phyloP scores from a whole-genome alignment of 108 stramenopile genomes.

The Aurantiochytrium sp. region DNA sequence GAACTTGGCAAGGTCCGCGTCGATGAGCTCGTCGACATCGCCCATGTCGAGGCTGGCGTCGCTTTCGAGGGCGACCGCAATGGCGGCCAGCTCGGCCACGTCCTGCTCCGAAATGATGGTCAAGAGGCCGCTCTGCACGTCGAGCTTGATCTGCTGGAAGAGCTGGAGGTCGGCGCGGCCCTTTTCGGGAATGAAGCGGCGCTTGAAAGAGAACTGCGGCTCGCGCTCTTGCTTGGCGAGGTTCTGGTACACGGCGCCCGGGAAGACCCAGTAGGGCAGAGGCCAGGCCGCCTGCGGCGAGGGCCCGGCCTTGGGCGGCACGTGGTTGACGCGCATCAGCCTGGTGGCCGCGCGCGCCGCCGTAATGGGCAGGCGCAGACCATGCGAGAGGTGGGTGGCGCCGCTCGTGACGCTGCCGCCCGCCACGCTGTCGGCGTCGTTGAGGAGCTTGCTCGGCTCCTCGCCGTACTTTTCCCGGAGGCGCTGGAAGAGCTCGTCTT shows the following conservation, averaged over 20 bases:
- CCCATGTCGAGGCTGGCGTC: not conserved
- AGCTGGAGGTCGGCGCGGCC: not conserved
- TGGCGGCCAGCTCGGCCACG: slow-evolving; percentile 19
- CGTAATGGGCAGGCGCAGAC: slow-evolving; percentile 15
- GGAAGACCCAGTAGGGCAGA: slow-evolving; percentile 6
- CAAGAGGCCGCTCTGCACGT: not conserved
- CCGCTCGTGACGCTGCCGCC: not conserved
- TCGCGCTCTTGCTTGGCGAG: slow-evolving; percentile 8
- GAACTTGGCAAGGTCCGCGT: not conserved
- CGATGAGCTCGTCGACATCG: not conserved
- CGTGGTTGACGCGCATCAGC: not conserved
- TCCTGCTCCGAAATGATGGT: slow-evolving; percentile 11
- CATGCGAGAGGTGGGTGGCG: not conserved
- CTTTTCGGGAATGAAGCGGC: not conserved
- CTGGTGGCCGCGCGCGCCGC: not conserved
- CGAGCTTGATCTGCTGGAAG: not conserved
- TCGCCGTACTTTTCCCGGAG: not conserved
- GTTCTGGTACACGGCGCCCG: not conserved
- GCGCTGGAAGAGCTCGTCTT: not conserved
- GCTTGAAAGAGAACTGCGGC: not conserved
- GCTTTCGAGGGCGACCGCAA: not conserved
- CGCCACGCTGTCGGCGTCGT: not conserved
- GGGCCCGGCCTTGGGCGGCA: not conserved
- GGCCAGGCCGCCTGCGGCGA: slow-evolving; percentile 12
- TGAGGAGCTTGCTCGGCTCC: not conserved